Evolutionary conservation across 768 basidiomycete species (phyloP).

Genomic region (Collybiopsis confluens): DNA sequence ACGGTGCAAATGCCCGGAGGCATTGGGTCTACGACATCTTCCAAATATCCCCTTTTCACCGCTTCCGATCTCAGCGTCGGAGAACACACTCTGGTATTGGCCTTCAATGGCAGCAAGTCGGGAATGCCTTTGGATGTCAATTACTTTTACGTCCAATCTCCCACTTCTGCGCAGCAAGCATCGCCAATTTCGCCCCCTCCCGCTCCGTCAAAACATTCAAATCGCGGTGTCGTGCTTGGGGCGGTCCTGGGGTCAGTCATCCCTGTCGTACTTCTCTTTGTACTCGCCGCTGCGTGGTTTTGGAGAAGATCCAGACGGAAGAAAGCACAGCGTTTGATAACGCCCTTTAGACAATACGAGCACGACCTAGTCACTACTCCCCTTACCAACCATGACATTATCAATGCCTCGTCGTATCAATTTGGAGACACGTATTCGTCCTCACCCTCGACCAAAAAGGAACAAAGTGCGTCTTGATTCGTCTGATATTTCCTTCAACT

Average conservation of each 20-base stretch:
- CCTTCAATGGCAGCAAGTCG: conserved; percentile 1
- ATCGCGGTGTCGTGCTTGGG: neutral
- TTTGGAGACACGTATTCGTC: neutral
- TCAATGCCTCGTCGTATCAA: too few relatives aligned
- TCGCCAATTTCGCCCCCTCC: neutral
- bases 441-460: too few relatives aligned
- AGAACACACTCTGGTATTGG: conserved; percentile 1
- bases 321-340: neutral
- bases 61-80: neutral
- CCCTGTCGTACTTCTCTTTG: neutral
- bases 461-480: too few relatives aligned
- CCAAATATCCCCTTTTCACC: neutral
- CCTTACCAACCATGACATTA: neutral
- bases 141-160: neutral
- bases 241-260: neutral
- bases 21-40: neutral
- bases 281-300: neutral
- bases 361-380: neutral
- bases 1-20: neutral
- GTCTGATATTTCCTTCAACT: neutral
- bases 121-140: conserved; percentile 2
- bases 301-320: neutral
- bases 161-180: neutral
- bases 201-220: neutral
- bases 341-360: neutral